These are phyloP conservation scores for Cichorium intybus DNA, from an alignment of 140 eudicot species.

Conservation along the genomic window DNA sequence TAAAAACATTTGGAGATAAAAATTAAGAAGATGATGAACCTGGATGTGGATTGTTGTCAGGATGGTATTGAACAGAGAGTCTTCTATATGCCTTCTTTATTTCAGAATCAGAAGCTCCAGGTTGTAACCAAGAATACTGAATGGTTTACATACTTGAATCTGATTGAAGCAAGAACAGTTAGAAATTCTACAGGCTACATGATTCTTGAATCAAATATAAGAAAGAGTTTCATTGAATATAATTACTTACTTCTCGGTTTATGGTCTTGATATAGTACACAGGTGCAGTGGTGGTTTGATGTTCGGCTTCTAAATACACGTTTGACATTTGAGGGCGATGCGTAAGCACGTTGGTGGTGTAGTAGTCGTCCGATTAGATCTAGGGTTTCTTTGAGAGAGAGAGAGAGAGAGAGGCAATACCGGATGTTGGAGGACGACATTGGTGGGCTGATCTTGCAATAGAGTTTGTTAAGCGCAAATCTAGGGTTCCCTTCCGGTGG, in stretches of 20 bases:
- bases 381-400: too few relatives aligned
- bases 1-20: not conserved
- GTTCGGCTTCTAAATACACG: too few relatives aligned
- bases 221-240: slow-evolving; percentile 1
- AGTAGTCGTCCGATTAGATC: too few relatives aligned
- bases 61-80: slow-evolving; percentile 81
- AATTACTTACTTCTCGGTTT: slow-evolving; percentile 68
- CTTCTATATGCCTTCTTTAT: too few relatives aligned
- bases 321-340: too few relatives aligned
- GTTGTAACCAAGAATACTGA: slow-evolving; percentile 84
- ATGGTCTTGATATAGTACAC: slow-evolving; percentile 67
- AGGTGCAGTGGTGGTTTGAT: too few relatives aligned
- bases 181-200: not conserved
- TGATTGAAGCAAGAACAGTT: slow-evolving; percentile 19
- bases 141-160: slow-evolving; percentile 84
- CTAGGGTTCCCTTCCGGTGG: too few relatives aligned
- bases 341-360: too few relatives aligned
- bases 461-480: too few relatives aligned
- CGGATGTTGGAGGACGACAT: too few relatives aligned
- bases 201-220: not conserved
- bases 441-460: too few relatives aligned
- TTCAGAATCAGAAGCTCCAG: slow-evolving; percentile 88
- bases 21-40: slow-evolving; percentile 41
- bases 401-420: too few relatives aligned
- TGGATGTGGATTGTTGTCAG: slow-evolving; percentile 96